These are phyloP conservation scores for Rubia tinctorum DNA, from an alignment of 305 asterid species.

Conservation along the genomic window DNA sequence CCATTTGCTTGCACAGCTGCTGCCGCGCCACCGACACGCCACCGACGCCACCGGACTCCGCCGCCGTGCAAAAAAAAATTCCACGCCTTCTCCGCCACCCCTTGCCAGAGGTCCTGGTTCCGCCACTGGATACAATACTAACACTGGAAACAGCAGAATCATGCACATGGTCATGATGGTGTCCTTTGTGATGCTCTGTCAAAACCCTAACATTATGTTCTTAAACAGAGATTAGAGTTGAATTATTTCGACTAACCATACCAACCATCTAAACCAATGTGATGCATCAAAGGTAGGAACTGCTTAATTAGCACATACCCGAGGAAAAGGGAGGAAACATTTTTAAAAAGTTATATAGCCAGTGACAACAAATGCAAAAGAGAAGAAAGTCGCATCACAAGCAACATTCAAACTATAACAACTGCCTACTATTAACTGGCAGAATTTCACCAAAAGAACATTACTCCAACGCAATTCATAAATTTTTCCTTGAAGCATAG, in stretches of 20 bases:
- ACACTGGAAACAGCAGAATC: slow-evolving; percentile 89
- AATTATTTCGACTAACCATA: not conserved
- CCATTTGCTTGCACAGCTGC: no score
- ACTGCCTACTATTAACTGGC: not conserved
- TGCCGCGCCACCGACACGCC: no score
- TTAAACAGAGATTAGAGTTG: not conserved
- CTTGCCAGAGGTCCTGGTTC: no score
- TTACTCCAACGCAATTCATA: no score
- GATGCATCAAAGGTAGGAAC: not conserved
- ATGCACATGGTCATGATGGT: slow-evolving; percentile 66
- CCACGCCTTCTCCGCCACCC: no score
- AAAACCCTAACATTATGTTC: slow-evolving; percentile 12
- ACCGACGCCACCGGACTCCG: no score
- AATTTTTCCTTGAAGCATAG: no score
- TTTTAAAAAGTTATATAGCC: not conserved
- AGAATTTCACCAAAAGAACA: not conserved
- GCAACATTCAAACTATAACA: not conserved
- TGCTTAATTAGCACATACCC: not conserved
- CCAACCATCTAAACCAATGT: not conserved
- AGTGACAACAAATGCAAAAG: not conserved
- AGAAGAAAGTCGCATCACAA: not conserved
- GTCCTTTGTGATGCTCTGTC: slow-evolving; percentile 64
- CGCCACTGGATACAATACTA: slow-evolving; percentile 86
- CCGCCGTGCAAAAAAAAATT: no score
- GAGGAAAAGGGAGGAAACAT: no score